Base-by-base conservation (phyloP, 352 stramenopile species). In the Globisporangium megalacanthum region DNA sequence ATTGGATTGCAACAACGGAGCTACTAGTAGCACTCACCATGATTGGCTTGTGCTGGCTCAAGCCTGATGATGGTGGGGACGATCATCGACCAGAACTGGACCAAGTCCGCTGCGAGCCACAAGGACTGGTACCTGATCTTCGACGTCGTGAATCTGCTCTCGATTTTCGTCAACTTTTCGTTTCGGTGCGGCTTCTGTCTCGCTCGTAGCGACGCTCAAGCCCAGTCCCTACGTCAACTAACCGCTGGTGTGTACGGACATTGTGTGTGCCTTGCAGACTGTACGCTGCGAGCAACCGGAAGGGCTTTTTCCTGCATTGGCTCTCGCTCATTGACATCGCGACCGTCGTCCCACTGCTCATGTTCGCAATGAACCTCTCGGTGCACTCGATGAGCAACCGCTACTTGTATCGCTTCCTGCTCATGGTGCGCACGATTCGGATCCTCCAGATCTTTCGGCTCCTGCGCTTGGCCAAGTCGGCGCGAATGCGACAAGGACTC, bases 11-110 rank as follows among this genome's bases (percentile, higher is more conserved):
- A 29, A 29, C 25, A 29, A 29, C 4, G 25, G 25, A 29, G 25
- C 25, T 29, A n/a, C n/a, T n/a, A n/a, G n/a, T n/a, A 29, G 25
- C 25, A 4, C 25, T 29, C 25, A 29, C 25, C 25, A 1, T 29
- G 25, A 1, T 29, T 44, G 49, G 11, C 47, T 7, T 15, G 11
- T 7, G 42, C 42, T 48, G n/a, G 42, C 8, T 31, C 25, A 29
- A 87, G 74, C 50, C 60, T 77, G 45, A 20, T 72, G 25, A 89
- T 87, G 77, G 72, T 86, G 17, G n/a, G 68, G 17, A 68, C 75
- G 19, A 78, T 86, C 47, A 75, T 86, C n/a, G 58, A 73, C n/a
- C 65, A 87, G 37, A 89, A 89, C 54, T 87, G 76, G 76, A 68
- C 49, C 0, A 64, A 62, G 20, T 72, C 77, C 20, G 65, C 56